Base-by-base conservation (phyloP, 2,329 filamentous ascomycete species). In the Penicillium sp. region DNA sequence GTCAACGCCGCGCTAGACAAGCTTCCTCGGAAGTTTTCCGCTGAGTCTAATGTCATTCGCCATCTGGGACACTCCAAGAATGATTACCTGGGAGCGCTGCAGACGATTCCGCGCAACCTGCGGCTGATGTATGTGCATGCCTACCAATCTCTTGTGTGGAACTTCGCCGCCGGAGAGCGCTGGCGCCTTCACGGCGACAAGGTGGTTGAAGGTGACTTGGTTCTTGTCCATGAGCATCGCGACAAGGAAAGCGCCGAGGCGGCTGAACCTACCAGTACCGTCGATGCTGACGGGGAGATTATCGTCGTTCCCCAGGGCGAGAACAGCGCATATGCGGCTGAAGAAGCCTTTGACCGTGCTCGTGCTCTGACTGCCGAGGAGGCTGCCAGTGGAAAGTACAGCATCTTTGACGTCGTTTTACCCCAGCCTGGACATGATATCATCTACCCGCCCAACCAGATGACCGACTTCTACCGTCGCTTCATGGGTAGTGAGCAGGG, bases 71-170 rank as follows among this genome's bases (percentile, higher is more conserved):
- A 63, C 22, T 47, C 76, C 18, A 70, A 71, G 31, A 78, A 77
- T 35, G 91, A 98, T 69, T 93, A 81, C 65, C 77, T 87, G 49
- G 90, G 90, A 20, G 89, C 93, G 0, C 70, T 98, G 42, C 79
- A 85, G 62, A 78, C 79, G 44, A 90, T 98, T 52, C 86, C 86
- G 20, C 80, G 90, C 14, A 88, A 87, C 40, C 75, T 97, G 59
- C 81, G 89, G 35, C 80, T 89, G 48, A 96, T 98, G 86, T 98
- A 97, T 65, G 84, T 95, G 13, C 93, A 98, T 67, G 91, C 93
- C 4, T 97, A 96, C 69, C 93, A 98, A 68, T 95, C 87, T 5
- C 80, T 89, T 29, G 84, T 98, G 7, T 98, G 91, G 91, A 98
- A 98, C 71, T 80, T 82, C 56, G 87, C 82, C 10, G 87, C 82